phyloP scores from a whole-genome alignment of 257 asterid genomes.

The Nicotiana tabacum region DNA sequence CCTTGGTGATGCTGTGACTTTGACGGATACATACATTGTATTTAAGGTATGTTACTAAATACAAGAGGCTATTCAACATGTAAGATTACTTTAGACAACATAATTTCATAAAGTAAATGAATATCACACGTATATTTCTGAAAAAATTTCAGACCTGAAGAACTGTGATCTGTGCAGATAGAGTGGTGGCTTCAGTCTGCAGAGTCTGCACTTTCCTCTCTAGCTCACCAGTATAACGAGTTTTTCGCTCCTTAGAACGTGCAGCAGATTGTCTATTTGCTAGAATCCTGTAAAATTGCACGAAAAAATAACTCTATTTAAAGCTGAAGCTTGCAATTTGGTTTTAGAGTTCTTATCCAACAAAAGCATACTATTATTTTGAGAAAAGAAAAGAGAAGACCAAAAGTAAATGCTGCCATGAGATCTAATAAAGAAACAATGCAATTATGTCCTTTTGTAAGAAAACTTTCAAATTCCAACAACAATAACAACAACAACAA shows the following conservation, averaged over 20 bases:
- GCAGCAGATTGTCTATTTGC: conserved; percentile 98
- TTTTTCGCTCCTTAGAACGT: conserved; percentile 85
- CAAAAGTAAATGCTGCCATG: background rate
- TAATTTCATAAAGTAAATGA: background rate
- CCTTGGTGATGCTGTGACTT: conserved; percentile 1
- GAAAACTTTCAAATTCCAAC: background rate
- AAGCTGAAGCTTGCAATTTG: conserved; percentile 7
- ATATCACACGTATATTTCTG: background rate
- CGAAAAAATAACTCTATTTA: background rate
- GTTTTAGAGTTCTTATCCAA: background rate
- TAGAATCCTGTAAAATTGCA: conserved; percentile 55
- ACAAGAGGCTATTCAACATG: background rate
- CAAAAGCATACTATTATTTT: background rate
- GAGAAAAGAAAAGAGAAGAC: background rate
- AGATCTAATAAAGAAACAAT: background rate
- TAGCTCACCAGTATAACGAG: conserved; percentile 73
- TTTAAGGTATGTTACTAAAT: background rate
- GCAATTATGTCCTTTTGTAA: background rate
- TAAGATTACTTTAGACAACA: background rate
- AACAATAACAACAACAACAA: too few relatives aligned
- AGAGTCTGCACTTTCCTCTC: conserved; percentile 96
- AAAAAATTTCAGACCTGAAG: conserved; percentile 48
- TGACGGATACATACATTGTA: background rate
- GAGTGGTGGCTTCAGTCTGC: conserved; percentile 86
- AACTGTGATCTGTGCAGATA: conserved; percentile 83